phyloP scores from a whole-genome alignment of 306 rosid genomes.

The Prunus padus region DNA sequence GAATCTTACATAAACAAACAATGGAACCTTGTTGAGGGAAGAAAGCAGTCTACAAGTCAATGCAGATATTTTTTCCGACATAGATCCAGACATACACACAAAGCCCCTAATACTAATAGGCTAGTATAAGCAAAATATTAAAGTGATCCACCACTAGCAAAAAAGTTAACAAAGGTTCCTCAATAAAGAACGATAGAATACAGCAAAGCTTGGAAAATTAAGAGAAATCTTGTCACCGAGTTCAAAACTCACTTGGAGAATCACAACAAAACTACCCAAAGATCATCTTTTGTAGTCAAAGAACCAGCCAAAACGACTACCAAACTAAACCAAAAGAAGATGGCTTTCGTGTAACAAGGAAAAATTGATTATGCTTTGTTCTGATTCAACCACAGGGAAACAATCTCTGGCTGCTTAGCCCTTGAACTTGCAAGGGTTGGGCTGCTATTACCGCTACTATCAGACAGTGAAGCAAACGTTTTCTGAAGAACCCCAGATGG shows the following conservation, averaged over 20 bases:
- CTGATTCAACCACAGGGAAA: constrained; percentile 43
- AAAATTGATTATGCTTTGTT: constrained; percentile 13
- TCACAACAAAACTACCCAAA: neutral
- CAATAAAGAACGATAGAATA: neutral
- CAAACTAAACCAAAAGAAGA: constrained; percentile 7
- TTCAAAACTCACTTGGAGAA: neutral
- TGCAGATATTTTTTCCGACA: neutral
- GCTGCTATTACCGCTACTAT: constrained; percentile 70
- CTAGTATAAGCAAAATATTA: too few species aligned
- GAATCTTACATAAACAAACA: neutral
- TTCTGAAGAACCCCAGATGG: constrained; percentile 75
- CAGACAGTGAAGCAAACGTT: constrained; percentile 57
- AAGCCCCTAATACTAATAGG: too few species aligned
- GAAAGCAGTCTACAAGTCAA: neutral
- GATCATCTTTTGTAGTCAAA: neutral
- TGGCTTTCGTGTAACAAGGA: neutral
- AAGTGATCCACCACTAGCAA: neutral
- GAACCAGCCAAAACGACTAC: neutral
- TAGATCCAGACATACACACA: neutral
- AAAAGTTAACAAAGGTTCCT: neutral
- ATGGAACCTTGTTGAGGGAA: too few species aligned
- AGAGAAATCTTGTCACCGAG: neutral
- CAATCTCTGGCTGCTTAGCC: constrained; percentile 45
- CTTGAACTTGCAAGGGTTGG: constrained; percentile 49
- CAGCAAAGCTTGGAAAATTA: neutral